Evolutionary conservation across 495 filamentous ascomycete genomes (phyloP), one percentile per base, ranked within the genome.

Genomic region (Hypomontagnella submonticulosa): DNA sequence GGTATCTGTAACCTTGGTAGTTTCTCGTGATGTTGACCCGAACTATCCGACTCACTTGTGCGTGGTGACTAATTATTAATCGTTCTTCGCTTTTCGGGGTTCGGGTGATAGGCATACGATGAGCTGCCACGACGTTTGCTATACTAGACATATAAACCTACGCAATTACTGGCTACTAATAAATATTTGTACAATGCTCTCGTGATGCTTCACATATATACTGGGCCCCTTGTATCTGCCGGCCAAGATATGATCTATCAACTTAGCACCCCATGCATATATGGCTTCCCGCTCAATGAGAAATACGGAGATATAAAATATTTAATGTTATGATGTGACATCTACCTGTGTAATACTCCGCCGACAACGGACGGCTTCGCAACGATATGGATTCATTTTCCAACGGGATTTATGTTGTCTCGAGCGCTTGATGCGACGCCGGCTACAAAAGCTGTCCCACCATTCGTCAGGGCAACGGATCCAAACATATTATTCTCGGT

Each of bases 321-420:
- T 48, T 53, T 4, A 38, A 46, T 44, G 36, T 16, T 18, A 15
- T 33, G 34, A 16, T 32, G 41, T 20, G 33, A 33, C 30, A 46
- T 47, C 16, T 30, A 48, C n/a, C n/a, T n/a, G n/a, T 58, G 43
- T 50, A 55, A 18, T 33, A 16, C 19, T 36, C 2, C 3, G 59
- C 55, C 48, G 42, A 57, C 48, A 54, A 51, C 43, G 55, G 50
- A 60, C 6, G 15, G 19, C 27, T 20, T 66, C 43, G 46, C 11
- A 37, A 42, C n/a, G 11, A 23, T 49, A 34, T 23, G n/a, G 43
- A 37, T 27, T 44, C 4, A 34, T 49, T 9, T 42, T 49, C 38
- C 23, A 20, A 41, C 32, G 18, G 41, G 42, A 2, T 15, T 27
- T 57, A 36, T 43, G 36, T 16, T 34, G 23, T 16, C 7, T 12